These are phyloP conservation scores for Fusarium pseudoanthophilum DNA, from an alignment of 2,329 filamentous ascomycete species.

Conservation along the genomic window DNA sequence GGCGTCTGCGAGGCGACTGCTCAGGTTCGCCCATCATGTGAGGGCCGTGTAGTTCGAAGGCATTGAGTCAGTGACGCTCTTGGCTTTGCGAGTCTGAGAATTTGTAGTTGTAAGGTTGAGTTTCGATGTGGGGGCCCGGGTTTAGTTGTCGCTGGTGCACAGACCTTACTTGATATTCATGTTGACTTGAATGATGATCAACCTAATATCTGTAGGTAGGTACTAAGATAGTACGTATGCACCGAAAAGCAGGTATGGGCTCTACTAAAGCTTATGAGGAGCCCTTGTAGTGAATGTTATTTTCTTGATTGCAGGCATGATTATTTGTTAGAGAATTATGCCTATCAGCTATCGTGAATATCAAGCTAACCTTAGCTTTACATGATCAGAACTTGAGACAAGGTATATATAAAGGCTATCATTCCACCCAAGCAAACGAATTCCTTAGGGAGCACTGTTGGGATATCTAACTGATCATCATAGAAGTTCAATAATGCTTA, in stretches of 20 bases:
- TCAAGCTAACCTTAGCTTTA: background rate
- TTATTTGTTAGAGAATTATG: background rate
- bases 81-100: background rate
- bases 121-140: conserved; percentile 12
- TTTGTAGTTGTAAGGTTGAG: conserved; percentile 4
- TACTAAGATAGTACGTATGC: background rate
- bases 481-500: background rate
- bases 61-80: conserved; percentile 23
- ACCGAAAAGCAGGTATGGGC: background rate
- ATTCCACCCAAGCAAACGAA: background rate
- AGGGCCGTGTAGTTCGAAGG: conserved; percentile 34
- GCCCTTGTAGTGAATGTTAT: background rate
- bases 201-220: too few relatives aligned
- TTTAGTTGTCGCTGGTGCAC: background rate
- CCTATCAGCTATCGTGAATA: background rate
- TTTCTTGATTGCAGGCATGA: background rate
- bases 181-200: background rate
- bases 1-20: conserved; percentile 56
- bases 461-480: background rate
- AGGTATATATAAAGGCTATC: background rate
- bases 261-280: background rate
- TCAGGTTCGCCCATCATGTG: conserved; percentile 48
- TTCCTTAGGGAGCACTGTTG: background rate
- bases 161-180: background rate
- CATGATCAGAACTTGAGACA: background rate